Conservation (phyloP, 2,329 filamentous ascomycete species). For the Diaporthe destruens region DNA sequence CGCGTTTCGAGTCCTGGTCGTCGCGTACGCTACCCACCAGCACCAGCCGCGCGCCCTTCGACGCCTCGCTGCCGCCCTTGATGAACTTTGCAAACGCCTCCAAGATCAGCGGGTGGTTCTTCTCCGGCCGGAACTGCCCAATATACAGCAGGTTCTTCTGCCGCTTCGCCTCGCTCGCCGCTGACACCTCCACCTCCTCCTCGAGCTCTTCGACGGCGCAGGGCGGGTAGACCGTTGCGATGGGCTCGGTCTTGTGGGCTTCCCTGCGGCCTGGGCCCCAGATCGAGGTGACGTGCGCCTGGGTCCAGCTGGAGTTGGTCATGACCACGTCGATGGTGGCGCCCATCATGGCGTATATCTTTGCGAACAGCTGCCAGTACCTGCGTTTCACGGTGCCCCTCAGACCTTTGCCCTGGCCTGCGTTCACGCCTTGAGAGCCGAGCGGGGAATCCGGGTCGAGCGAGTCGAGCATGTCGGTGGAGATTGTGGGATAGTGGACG, state of each 20-base stretch:
- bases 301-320: constrained; percentile 98
- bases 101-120: constrained; percentile 91
- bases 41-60: constrained; percentile 74
- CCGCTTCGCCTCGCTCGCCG: constrained; percentile 75
- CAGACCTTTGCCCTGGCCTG: constrained; percentile 80
- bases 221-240: constrained; percentile 88
- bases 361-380: constrained; percentile 91
- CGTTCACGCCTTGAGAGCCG: constrained; percentile 81
- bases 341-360: constrained; percentile 85
- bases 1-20: constrained; percentile 81
- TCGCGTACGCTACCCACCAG: constrained; percentile 95
- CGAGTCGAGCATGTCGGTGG: constrained; percentile 94
- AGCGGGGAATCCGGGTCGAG: constrained; percentile 73
- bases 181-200: constrained; percentile 77
- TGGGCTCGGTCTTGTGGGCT: constrained; percentile 62
- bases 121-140: constrained; percentile 96
- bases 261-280: constrained; percentile 75
- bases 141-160: constrained; percentile 88
- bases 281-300: constrained; percentile 81
- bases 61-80: constrained; percentile 64
- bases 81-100: constrained; percentile 85
- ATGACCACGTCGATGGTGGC: constrained; percentile 91
- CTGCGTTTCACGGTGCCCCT: constrained; percentile 78
- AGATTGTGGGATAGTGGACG: constrained; percentile 98
- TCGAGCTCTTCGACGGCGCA: constrained; percentile 90